Percentiles rank a stretch among this genome's conserved stretches.
Evolutionary conservation across 495 filamentous ascomycete genomes (phyloP).

Genomic region (Penicilliopsis zonata): DNA sequence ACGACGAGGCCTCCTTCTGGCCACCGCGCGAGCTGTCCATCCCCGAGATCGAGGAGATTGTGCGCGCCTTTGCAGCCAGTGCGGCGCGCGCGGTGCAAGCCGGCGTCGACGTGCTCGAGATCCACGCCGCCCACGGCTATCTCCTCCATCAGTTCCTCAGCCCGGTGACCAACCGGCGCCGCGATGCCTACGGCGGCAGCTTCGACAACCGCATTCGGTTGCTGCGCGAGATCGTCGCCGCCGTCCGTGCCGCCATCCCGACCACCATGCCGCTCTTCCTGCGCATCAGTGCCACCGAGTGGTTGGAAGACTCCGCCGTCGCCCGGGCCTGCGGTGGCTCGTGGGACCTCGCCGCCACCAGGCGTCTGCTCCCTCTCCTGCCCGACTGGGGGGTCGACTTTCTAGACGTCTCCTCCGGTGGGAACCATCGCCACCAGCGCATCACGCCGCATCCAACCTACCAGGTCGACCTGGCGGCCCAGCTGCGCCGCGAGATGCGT

Average conservation of each 20-base stretch:
- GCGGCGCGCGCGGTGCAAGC: conserved; percentile 50
- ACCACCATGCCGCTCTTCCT: conserved; percentile 50
- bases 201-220: conserved; percentile 45
- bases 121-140: conserved; percentile 57
- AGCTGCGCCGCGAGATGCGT: conserved; percentile 43
- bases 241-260: conserved; percentile 47
- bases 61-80: conserved; percentile 46
- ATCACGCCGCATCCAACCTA: conserved; percentile 43
- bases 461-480: conserved; percentile 51
- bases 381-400: conserved; percentile 59
- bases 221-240: conserved; percentile 38
- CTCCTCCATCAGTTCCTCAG: conserved; percentile 58
- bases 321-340: conserved; percentile 32
- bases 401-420: conserved; percentile 62
- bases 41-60: conserved; percentile 49
- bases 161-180: conserved; percentile 44
- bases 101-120: conserved; percentile 53
- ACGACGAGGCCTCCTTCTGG: conserved; percentile 24
- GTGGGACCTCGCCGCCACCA: conserved; percentile 54
- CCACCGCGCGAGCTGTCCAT: conserved; percentile 26
- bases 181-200: conserved; percentile 49
- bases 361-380: conserved; percentile 49
- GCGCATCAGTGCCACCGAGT: conserved; percentile 61
- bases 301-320: conserved; percentile 45
- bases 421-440: conserved; percentile 48